A percentile compares a stretch with the other conserved stretches of the same genome.
phyloP scores from a whole-genome alignment of 805 yeast species.

The Tetrapisispora pingtungensis region DNA sequence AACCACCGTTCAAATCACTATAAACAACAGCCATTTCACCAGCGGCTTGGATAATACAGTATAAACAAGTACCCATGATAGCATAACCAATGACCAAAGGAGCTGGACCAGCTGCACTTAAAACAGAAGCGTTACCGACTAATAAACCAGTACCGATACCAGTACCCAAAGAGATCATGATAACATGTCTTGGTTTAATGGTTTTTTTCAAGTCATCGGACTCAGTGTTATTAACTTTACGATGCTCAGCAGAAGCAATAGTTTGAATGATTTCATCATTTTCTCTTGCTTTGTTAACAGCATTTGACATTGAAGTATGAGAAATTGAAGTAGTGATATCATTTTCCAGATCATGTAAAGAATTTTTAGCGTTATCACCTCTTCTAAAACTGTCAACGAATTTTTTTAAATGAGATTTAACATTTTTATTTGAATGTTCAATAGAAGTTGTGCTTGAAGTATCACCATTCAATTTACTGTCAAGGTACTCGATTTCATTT shows the following conservation, averaged over 20 bases:
- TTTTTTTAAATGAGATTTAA: slow-evolving; percentile 7
- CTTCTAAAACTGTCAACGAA: slow-evolving; percentile 37
- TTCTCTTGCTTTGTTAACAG: neutral
- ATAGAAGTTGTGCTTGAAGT: neutral
- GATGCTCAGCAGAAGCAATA: slow-evolving; percentile 23
- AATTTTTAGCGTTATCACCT: slow-evolving; percentile 21
- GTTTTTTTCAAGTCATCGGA: slow-evolving; percentile 31
- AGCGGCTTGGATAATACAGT: slow-evolving; percentile 48
- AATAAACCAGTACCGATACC: slow-evolving; percentile 70
- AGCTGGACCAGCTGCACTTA: slow-evolving; percentile 56
- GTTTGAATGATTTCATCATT: slow-evolving; percentile 9
- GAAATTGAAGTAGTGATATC: slow-evolving; percentile 6
- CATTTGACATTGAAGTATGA: slow-evolving; percentile 4
- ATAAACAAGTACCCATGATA: slow-evolving; percentile 51
- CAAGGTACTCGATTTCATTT: slow-evolving; percentile 5
- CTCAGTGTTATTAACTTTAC: slow-evolving; percentile 14
- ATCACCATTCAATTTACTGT: slow-evolving; percentile 2
- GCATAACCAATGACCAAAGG: slow-evolving; percentile 48
- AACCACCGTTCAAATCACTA: slow-evolving; percentile 52
- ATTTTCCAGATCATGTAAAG: slow-evolving; percentile 4
- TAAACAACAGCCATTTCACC: slow-evolving; percentile 63
- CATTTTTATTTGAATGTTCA: neutral
- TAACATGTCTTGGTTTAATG: slow-evolving; percentile 44
- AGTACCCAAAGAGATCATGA: slow-evolving; percentile 68
- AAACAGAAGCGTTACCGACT: slow-evolving; percentile 55